A percentile compares a stretch with the other conserved stretches of the same genome.
Evolutionary conservation across 495 filamentous ascomycete species (phyloP).

Genomic region (Neurospora sp.): DNA sequence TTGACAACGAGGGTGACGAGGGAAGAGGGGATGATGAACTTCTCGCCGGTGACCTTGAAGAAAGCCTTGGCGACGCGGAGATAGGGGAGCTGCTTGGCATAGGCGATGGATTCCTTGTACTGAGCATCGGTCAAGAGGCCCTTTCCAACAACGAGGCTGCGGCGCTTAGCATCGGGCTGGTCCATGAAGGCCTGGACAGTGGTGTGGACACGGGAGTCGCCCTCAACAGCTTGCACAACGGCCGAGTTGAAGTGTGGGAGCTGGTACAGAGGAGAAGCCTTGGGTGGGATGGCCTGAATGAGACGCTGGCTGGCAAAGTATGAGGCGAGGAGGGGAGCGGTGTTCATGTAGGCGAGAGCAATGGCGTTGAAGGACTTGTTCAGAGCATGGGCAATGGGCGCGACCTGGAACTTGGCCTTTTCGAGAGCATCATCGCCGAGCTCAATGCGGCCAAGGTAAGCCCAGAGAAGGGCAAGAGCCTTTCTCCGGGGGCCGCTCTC

Average conservation of each 20-base stretch:
- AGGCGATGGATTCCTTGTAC: slow-evolving; percentile 61
- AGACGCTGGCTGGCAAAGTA: slow-evolving; percentile 74
- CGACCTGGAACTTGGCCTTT: slow-evolving; percentile 67
- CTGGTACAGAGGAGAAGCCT: slow-evolving; percentile 80
- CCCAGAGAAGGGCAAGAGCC: slow-evolving; percentile 85
- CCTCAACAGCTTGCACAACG: slow-evolving; percentile 67
- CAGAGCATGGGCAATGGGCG: slow-evolving; percentile 72
- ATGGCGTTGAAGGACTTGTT: slow-evolving; percentile 83
- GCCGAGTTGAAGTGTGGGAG: slow-evolving; percentile 76
- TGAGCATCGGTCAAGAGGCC: slow-evolving; percentile 64
- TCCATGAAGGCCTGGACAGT: slow-evolving; percentile 82
- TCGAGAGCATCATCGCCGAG: slow-evolving; percentile 59
- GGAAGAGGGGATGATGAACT: slow-evolving; percentile 82
- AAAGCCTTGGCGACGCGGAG: slow-evolving; percentile 87
- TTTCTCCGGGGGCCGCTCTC: slow-evolving; percentile 69
- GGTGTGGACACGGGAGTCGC: slow-evolving; percentile 61
- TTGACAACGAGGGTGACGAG: slow-evolving; percentile 92
- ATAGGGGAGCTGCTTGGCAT: slow-evolving; percentile 72
- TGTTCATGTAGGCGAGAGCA: slow-evolving; percentile 75
- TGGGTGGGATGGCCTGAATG: slow-evolving; percentile 79
- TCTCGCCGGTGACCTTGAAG: slow-evolving; percentile 96
- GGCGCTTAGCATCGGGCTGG: slow-evolving; percentile 62
- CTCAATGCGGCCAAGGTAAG: slow-evolving; percentile 81
- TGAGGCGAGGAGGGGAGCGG: slow-evolving; percentile 69
- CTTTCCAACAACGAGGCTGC: slow-evolving; percentile 54